Evolutionary conservation across 768 basidiomycete genomes (phyloP), one percentile per base, ranked within the genome.

Genomic region (Agaricus blazei): DNA sequence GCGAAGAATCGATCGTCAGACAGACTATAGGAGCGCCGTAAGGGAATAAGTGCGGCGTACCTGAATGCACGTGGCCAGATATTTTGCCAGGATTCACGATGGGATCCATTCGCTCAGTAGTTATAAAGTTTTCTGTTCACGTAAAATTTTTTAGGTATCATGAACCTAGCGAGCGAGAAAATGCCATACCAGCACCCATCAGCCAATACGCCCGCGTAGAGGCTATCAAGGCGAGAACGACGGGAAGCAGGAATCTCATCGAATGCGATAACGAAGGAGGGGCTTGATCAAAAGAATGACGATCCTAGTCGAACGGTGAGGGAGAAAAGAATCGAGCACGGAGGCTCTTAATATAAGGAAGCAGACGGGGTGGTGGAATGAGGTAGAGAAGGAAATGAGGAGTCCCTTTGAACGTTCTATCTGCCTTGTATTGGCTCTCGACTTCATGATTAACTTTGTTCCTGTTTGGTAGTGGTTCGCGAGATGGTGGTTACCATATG

Each of bases 71-170:
- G 68, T 82, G 81, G 48, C 72, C 63, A 34, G 78, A 70, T 41
- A 79, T 69, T 47, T 62, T 64, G 34, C 78, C 78, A 36, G 77
- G 76, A 64, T 60, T 74, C 54, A 81, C 72, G 54, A 82, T 67
- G 15, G 80, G 79, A 66, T 82, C 80, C 15, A 77, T 59, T 24
- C 80, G 76, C 59, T 80, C 74, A 48, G 72, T 75, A 7, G 75
- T 74, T 57, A 81, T 69, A 42, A 75, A 68, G 57, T 77, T 62
- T 45, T 47, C 34, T 58, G 29, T 14, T 9, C 9, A 29, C 27
- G 43, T 43, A 7, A 50, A 42, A 34, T 12, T 31, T 1, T 23
- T 55, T 14, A 48, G 47, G 14, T 2, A 9, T 3, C 4, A 9
- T n/a, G 5, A 29, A 9, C 26, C 7, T 1, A 41, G 12, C 3